phyloP scores from a whole-genome alignment of 2,329 filamentous ascomycete genomes.

The Apiospora malaysiana region DNA sequence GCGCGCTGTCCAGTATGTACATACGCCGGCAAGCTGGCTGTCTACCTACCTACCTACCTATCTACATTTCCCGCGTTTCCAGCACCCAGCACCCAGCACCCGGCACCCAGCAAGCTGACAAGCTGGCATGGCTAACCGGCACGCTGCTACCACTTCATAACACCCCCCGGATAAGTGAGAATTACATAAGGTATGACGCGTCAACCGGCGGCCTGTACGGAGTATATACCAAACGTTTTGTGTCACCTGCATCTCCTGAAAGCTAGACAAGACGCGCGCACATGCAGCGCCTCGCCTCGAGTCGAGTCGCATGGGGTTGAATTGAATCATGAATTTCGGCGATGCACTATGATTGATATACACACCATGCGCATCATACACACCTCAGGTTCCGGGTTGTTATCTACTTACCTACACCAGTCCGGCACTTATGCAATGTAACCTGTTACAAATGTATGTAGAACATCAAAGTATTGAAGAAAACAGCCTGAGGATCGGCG shows the following conservation, averaged over 20 bases:
- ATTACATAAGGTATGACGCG: constrained; percentile 13
- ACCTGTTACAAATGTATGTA: neutral
- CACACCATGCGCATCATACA: too few species aligned
- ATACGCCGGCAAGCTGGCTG: too few species aligned
- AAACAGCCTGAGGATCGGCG: neutral
- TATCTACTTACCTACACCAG: neutral
- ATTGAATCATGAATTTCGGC: constrained; percentile 1
- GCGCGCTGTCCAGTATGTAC: neutral
- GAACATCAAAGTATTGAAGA: neutral
- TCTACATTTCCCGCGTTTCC: too few species aligned
- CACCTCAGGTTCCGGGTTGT: neutral
- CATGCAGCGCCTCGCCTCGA: neutral
- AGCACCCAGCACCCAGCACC: neutral
- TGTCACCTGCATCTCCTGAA: neutral
- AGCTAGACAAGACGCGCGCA: constrained; percentile 2
- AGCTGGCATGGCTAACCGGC: constrained; percentile 17
- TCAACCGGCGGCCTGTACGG: neutral
- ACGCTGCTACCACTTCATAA: neutral
- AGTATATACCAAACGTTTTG: neutral
- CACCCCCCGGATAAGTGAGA: constrained; percentile 7
- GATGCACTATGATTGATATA: neutral
- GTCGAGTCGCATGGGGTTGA: neutral
- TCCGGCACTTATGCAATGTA: neutral
- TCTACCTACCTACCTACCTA: too few species aligned
- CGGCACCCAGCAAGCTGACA: too few species aligned